phyloP scores from a whole-genome alignment of 345 rosid species.

The Populus pruinosa region DNA sequence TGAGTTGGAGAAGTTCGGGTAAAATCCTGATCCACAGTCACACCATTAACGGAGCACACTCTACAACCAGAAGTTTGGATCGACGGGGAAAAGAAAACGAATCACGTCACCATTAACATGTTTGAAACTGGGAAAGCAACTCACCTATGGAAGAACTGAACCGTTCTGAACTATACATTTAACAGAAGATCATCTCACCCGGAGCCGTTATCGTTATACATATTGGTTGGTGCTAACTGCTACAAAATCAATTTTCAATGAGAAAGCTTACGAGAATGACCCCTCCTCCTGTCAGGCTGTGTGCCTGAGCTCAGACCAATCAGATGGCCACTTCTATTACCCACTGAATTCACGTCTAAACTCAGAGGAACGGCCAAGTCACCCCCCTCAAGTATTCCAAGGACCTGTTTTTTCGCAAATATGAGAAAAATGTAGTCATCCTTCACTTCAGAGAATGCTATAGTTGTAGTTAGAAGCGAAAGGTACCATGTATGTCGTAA shows the following conservation, averaged over 20 bases:
- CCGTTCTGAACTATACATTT: background rate
- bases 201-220: background rate
- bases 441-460: background rate
- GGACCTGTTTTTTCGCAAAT: constrained; percentile 16
- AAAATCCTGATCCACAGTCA: too few relatives aligned
- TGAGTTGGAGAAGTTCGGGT: too few relatives aligned
- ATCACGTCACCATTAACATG: background rate
- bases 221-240: background rate
- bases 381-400: constrained; percentile 61
- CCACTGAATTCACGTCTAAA: constrained; percentile 48
- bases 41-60: too few relatives aligned
- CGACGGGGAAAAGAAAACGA: background rate
- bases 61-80: background rate
- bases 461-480: background rate
- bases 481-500: background rate
- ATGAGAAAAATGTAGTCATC: background rate
- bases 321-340: constrained; percentile 61
- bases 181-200: background rate
- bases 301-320: constrained; percentile 33
- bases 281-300: constrained; percentile 26
- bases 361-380: constrained; percentile 35
- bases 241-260: constrained; percentile 24
- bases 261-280: constrained; percentile 53
- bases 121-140: background rate
- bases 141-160: background rate